Base-by-base conservation (phyloP, 2,329 filamentous ascomycete species). In the Stemphylium lycopersici region DNA sequence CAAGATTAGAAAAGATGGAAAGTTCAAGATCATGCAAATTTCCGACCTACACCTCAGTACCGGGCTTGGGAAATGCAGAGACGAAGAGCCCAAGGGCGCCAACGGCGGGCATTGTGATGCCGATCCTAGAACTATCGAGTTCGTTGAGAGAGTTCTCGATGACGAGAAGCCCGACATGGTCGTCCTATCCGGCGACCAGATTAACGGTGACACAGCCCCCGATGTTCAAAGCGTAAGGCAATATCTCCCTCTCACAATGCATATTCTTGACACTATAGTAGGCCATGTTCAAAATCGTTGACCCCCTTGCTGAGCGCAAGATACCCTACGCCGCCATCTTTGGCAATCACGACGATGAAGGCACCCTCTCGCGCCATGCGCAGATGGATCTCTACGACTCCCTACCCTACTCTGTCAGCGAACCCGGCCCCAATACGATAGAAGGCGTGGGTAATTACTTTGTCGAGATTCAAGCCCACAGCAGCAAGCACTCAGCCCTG, bases 291-390 rank as follows among this genome's bases (percentile, higher is more conserved):
- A 99, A 99, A 77, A 91, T 93, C 67, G 90, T 91, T 5, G 87
- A 90, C 42, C 82, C 96, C 11, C 85, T 99, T 45, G 89, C 91
- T 58, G 87, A 91, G 73, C 90, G 90, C 73, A 91, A 91, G 67
- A 91, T 98, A 33, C 95, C 95, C 0, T 98, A 96, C 69, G 90
- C 92, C 13, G 88, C 89, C 56, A 98, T 99, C 55, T 97, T 98
- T 69, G 95, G 95, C 52, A 99, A 99, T 73, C 95, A 99, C 75
- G 95, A 99, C 70, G 93, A 98, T 68, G 93, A 98, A 79, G 88
- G 88, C 31, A 86, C 90, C 40, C 83, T 97, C 61, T 85, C 87
- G 13, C 89, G 95, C 51, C 80, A 84, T 4, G 84, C 85, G 2
- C 88, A 95, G 69, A 98, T 99, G 93, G 81, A 86, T 3, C 81